Base-by-base conservation (phyloP, 2,329 filamentous ascomycete species). In the Pestalotiopsis sp. region DNA sequence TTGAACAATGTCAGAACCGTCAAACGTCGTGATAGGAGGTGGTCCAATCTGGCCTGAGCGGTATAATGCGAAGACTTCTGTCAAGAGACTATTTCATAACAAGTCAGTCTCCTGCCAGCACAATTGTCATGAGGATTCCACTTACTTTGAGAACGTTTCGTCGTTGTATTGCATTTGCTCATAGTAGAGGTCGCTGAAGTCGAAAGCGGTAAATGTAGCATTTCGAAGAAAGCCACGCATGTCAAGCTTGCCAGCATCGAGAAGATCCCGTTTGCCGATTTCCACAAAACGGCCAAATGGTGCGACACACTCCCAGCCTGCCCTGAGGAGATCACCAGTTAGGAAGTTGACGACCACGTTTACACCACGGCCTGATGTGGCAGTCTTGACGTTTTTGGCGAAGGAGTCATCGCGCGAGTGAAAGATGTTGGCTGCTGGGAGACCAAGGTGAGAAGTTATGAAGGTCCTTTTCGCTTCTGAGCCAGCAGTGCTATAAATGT, bases 141-240 rank as follows among this genome's bases (percentile, higher is more conserved):
- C 25, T 27, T 27, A 27, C 25, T 27, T 27, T 3, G 25, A 27
- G 25, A 27, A 27, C 25, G 25, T 27, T 27, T 27, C 25, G 25
- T 27, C 25, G 25, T 27, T 27, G 25, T 27, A 27, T 27, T 27
- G 25, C 25, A 27, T 27, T 27, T 27, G 25, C 25, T 27, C 25
- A 27, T 27, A 27, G 25, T 27, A 27, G 25, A 27, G 25, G 25
- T 27, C 25, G 25, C 25, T 27, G 25, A 27, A 27, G 25, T 27
- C 3, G 3, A 27, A 27, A 23, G 71, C 67, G 13, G 68, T 66
- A 66, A 82, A 82, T 1, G 74, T 76, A 11, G 78, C 72, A 41
- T 77, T 81, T 5, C 75, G 68, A 14, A 76, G 72, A 60, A 83
- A 82, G 0, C 73, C 73, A 1, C 71, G 64, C 60, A 63, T 63